Base-by-base conservation (phyloP, 2,329 filamentous ascomycete species). In the Septoria linicola region DNA sequence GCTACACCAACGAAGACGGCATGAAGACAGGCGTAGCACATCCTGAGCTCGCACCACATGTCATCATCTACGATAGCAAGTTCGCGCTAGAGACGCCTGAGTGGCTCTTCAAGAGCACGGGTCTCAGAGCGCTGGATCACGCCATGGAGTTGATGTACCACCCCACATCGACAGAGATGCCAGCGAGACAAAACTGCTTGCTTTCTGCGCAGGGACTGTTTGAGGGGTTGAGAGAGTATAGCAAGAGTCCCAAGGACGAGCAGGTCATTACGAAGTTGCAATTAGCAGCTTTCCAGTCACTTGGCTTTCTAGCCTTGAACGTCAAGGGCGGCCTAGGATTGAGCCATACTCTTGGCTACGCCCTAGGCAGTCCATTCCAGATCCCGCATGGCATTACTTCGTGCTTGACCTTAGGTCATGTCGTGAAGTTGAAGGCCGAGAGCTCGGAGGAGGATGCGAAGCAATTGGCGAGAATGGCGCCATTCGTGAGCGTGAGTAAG, bases 331-430 rank as follows among this genome's bases (percentile, higher is more conserved):
- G 72, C 0, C 62, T 80, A 0, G 79, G 79, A 0, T 65, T 81
- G 56, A 67, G 63, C 19, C 69, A 71, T 45, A 56, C 62, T 1
- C 58, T 71, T 2, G 70, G 70, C 0, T 80, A 81, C 58, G 78
- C 79, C 0, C 65, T 82, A 2, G 79, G 79, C 0, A 73, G 70
- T 2, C 79, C 79, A 0, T 82, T 81, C 55, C 63, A 68, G 0
- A 81, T 82, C 32, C 79, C 79, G 0, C 79, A 82, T 55, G 79
- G 79, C 0, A 74, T 80, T 39, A 82, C 79, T 0, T 76, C 72
- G 1, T 80, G 78, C 58, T 59, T 82, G 40, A 80, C 78, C 0
- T 68, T 82, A 0, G 76, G 76, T 0, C 75, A 77, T 48, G 79
- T 81, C 0, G 72, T 80, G 3, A 77, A 76, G 62, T 64, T 81